Percentiles rank a stretch among this genome's conserved stretches.
Conservation (phyloP, 192 early-diverging fungal genomes). For the Gamsiella multidivaricata region DNA sequence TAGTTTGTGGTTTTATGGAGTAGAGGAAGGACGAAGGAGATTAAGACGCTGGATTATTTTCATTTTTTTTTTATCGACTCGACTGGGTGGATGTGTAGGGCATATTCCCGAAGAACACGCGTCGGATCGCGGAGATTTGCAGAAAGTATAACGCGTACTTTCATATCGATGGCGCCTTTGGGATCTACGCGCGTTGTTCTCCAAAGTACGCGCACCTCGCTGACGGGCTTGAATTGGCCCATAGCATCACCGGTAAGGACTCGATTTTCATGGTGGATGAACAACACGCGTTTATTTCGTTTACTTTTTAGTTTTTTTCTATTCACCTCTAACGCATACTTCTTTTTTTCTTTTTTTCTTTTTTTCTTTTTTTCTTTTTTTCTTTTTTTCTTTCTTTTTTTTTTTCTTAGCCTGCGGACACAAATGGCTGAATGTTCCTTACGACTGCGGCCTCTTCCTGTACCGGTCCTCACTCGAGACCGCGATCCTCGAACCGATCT, state of each 20-base stretch:
- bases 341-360: not conserved
- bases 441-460: constrained; percentile 68
- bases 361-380: not conserved
- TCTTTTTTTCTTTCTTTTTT: not conserved
- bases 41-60: constrained; percentile 3
- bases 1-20: not conserved
- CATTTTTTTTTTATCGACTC: too few species aligned
- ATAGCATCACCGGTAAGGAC: constrained; percentile 62
- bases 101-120: constrained; percentile 49
- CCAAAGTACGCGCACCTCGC: constrained; percentile 45
- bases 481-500: constrained; percentile 33
- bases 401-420: constrained; percentile 59
- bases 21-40: not conserved
- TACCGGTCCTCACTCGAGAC: constrained; percentile 37
- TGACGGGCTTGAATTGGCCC: constrained; percentile 56
- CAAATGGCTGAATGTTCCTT: constrained; percentile 75
- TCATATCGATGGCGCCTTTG: constrained; percentile 76
- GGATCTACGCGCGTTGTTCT: constrained; percentile 61
- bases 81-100: too few species aligned
- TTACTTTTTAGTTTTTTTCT: not conserved
- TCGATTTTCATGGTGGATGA: not conserved
- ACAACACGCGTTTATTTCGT: not conserved
- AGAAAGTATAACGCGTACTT: constrained; percentile 59
- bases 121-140: constrained; percentile 55
- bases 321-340: not conserved